Base-by-base conservation (phyloP, 2,329 filamentous ascomycete species). In the Chalaropsis ovoidea region DNA sequence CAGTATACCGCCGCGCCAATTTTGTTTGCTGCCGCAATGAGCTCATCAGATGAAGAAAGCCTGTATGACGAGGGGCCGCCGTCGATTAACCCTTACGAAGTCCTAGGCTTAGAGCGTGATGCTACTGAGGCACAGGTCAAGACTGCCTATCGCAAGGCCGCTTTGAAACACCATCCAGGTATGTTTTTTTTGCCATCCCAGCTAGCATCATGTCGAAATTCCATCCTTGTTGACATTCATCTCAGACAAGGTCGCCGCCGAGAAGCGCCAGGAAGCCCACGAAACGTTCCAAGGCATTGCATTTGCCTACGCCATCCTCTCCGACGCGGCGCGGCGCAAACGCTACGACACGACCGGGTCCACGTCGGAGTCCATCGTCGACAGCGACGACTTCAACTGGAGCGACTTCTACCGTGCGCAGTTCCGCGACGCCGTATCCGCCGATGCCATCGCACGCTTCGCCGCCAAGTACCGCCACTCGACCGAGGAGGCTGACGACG, bases 221-320 rank as follows among this genome's bases (percentile, higher is more conserved):
- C 11, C 31, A 22, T 60, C 19, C 7, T 31, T 42, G 2, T 54
- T 62, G 19, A 45, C 24, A 11, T 13, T 49, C 24, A 47, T 56
- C n/a, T 54, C 67, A 88, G 91, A 96, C 81, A 96, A 96, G 78
- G 89, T 86, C 3, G 70, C 83, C 17, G 79, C 82, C 0, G 80
- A 85, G 24, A 77, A 86, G 63, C 90, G 90, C 72, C 81, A 86
- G 31, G 77, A 81, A 52, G 93, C 94, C 1, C 87, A 96, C 71
- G 80, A 81, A 68, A 87, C 83, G 64, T 99, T 99, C 75, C 94
- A 99, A 76, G 81, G 88, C 70, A 86, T 99, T 70, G 93, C 93
- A 27, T 93, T 96, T 72, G 93, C 94, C 63, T 96, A 97, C 73
- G 93, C 91, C 42, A 84, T 99, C 62, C 88, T 99, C 43, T 96